Evolutionary conservation across 192 early-diverging fungal genomes (phyloP).

Genomic region (Mortierella hygrophila): DNA sequence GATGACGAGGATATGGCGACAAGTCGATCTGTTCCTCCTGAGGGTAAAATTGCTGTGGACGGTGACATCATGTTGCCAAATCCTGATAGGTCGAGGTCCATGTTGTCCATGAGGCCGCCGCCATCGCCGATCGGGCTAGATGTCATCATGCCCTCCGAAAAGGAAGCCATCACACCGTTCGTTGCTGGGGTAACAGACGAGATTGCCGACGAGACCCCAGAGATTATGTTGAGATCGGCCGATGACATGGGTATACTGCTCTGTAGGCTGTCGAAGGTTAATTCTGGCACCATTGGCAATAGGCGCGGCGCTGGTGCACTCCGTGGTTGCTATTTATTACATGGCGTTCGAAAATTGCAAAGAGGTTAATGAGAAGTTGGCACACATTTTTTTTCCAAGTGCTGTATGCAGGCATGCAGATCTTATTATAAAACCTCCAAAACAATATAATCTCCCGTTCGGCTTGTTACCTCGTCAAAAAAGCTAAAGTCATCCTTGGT

Average conservation of each 20-base stretch:
- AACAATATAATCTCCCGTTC: not conserved
- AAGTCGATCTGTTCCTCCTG: constrained; percentile 4
- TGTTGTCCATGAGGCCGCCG: constrained; percentile 35
- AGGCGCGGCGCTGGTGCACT: constrained; percentile 9
- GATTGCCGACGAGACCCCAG: not conserved
- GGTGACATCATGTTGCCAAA: constrained; percentile 33
- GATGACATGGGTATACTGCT: constrained; percentile 52
- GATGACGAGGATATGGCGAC: not conserved
- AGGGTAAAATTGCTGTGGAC: constrained; percentile 14
- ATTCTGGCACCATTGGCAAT: constrained; percentile 5
- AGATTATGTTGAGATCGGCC: not conserved
- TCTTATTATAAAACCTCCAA: not conserved
- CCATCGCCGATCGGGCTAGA: constrained; percentile 32
- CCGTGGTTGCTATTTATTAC: constrained; percentile 33
- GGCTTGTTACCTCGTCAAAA: constrained; percentile 39
- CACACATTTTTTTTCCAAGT: not conserved
- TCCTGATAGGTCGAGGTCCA: constrained; percentile 33
- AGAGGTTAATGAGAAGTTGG: not conserved
- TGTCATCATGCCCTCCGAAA: constrained; percentile 27
- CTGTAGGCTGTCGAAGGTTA: constrained; percentile 25
- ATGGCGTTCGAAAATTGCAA: no score
- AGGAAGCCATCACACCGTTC: constrained; percentile 15
- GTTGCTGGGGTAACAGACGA: not conserved
- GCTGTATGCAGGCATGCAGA: no score
- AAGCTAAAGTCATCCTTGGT: constrained; percentile 54